Evolutionary conservation across 345 rosid species (phyloP), one percentile per base, ranked within the genome.

Genomic region (Orychophragmus violaceus): DNA sequence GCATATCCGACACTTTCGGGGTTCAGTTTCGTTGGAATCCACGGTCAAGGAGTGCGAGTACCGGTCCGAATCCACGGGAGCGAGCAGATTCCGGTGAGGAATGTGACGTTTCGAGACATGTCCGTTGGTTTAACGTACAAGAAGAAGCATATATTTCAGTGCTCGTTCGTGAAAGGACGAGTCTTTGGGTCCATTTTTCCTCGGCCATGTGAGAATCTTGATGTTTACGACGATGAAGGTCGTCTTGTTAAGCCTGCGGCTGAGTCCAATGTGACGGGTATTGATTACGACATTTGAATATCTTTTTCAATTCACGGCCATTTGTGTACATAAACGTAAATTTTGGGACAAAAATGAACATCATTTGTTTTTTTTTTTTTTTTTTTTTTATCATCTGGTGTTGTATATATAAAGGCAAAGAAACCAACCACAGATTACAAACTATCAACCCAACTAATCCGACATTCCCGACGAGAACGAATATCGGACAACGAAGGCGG

Each of bases 71-170:
- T 90, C 30, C 90, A 90, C 5, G 97, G 97, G 27, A 88, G 93
- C 14, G 83, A 88, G 46, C 85, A 88, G 74, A 90, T 90, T 46
- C 89, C 85, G 1, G 74, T 90, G 12, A 83, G 81, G 62, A 86
- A 90, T 62, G 84, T 90, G 62, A 86, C 85, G 36, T 88, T 90
- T 62, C 71, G 56, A 63, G 93, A 88, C 51, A 82, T 88, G 93
- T 80, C 85, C 0, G 87, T 90, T 8, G 93, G 97, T 21, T 49
- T 82, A 71, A 83, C 91, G 6, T 88, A 90, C 77, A 90, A 90
- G 81, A 90, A 90, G 79, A 88, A 90, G 71, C 97, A 88, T 48
- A 90, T 88, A 59, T 90, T 88, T 64, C 97, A 90, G 77, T 90
- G 93, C 21, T 90, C 87, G 12, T 86, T 82, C 45, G 84, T 90